phyloP scores from a whole-genome alignment of 139 green algal genomes.

The Chlamydomonas sp. region DNA sequence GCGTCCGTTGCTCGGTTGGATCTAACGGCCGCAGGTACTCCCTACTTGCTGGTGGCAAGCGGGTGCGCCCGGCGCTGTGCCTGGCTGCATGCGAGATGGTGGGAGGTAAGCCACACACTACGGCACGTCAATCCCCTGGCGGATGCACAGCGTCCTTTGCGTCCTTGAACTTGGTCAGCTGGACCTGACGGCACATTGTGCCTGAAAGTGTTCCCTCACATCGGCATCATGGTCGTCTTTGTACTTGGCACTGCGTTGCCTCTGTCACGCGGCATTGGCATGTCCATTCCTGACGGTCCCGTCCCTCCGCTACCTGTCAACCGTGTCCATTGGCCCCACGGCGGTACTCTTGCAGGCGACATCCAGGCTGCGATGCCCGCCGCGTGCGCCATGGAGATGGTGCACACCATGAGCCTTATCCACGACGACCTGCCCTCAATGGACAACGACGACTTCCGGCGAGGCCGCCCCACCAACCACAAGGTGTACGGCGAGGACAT shows the following conservation, averaged over 20 bases:
- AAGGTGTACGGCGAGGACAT: slow-evolving; percentile 97
- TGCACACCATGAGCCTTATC: slow-evolving; percentile 98
- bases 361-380: slow-evolving; percentile 87
- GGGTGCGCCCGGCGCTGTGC: slow-evolving; percentile 93
- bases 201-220: too few species aligned
- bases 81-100: slow-evolving; percentile 97
- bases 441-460: slow-evolving; percentile 99
- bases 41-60: slow-evolving; percentile 95
- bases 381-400: slow-evolving; percentile 98
- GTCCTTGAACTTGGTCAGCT: too few species aligned
- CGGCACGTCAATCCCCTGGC: too few species aligned
- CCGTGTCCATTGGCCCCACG: too few species aligned
- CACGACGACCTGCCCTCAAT: slow-evolving; percentile 97
- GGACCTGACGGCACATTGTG: too few species aligned
- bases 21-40: slow-evolving; percentile 78
- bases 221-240: too few species aligned
- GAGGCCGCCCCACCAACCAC: slow-evolving; percentile 75
- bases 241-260: too few species aligned
- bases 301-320: too few species aligned
- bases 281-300: too few species aligned
- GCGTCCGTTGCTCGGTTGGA: not conserved
- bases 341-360: slow-evolving; percentile 44
- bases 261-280: too few species aligned
- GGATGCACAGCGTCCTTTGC: too few species aligned
- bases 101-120: slow-evolving; percentile 65